Conservation (phyloP, 1,139 yeast species). For the Hemisphaericaspora subhashii region DNA sequence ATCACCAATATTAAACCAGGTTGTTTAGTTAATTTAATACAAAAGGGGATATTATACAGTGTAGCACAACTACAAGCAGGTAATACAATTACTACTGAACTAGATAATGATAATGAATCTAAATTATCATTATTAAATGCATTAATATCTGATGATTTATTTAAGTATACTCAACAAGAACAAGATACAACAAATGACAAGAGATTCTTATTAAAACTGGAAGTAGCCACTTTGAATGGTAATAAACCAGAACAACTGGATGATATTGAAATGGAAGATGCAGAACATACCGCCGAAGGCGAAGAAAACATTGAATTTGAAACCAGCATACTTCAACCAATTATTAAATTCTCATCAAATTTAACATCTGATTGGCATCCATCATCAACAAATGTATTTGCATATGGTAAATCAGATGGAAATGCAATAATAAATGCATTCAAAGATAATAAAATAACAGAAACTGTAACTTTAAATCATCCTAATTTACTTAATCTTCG, state of each 20-base stretch:
- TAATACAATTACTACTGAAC: background rate
- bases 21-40: slow-evolving; percentile 75
- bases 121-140: slow-evolving; percentile 33
- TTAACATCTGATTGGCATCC: slow-evolving; percentile 45
- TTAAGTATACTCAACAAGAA: no score
- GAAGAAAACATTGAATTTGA: slow-evolving; percentile 15
- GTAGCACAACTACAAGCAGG: slow-evolving; percentile 32
- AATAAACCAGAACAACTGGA: no score
- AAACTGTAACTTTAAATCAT: slow-evolving; percentile 36
- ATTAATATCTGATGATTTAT: slow-evolving; percentile 25
- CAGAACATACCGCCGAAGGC: slow-evolving; percentile 6
- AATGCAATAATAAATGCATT: slow-evolving; percentile 38
- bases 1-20: slow-evolving; percentile 62
- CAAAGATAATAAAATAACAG: slow-evolving; percentile 29
- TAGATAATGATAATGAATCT: slow-evolving; percentile 16
- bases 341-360: slow-evolving; percentile 27
- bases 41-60: slow-evolving; percentile 76
- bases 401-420: slow-evolving; percentile 37
- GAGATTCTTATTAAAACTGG: slow-evolving; percentile 20
- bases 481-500: slow-evolving; percentile 24
- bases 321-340: slow-evolving; percentile 25
- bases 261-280: slow-evolving; percentile 20
- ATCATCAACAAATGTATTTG: slow-evolving; percentile 31
- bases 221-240: slow-evolving; percentile 11
- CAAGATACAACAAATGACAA: no score